Evolutionary conservation across 306 rosid species (phyloP), one percentile per base, ranked within the genome.

Genomic region (Glycine latifolia): DNA sequence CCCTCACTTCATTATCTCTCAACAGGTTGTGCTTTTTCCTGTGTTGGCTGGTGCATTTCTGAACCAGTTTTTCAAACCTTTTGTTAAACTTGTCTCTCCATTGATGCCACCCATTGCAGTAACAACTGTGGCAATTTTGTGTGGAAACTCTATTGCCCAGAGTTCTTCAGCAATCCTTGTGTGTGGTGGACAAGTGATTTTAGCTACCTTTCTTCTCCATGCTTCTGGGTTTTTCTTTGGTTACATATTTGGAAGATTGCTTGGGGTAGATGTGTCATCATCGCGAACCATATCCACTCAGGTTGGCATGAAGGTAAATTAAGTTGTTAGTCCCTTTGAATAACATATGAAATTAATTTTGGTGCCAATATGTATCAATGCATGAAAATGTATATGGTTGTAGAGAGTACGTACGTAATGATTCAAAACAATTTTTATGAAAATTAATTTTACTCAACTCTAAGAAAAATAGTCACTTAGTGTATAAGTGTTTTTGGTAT

Each of bases 301-400:
- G 85, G 98, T 94, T 73, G 98, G 98, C 90, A 92, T 91, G 94
- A 93, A 94, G 97, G 97, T 92, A 55, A 85, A 4, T 37, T 3
- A 39, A 75, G 61, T 55, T 55, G 58, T 6, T 26, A 26, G 3
- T 43, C 9, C 47, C 47, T 43, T 43, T 43, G 1, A 43, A 43
- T 43, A 43, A 43, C 47, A 43, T 43, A 8, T 43, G 47, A 43
- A 43, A 43, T 43, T 43, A 43, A 7, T 43, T 43, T 43, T 43
- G 47, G 9, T 43, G 47, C 5, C 47, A 43, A 7, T 9, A 43
- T 43, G 47, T 43, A 6, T 43, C 47, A 43, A 43, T 39, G 44
- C 41, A 37, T 37, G 41, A 26, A 35, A 35, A 35, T 35, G 4
- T 35, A 4, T 3, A 35, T 35, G 39, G 39, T 35, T 35, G 39